Evolutionary conservation across 2,329 filamentous ascomycete genomes (phyloP).

Genomic region (Phaeophleospora eucalypticola): DNA sequence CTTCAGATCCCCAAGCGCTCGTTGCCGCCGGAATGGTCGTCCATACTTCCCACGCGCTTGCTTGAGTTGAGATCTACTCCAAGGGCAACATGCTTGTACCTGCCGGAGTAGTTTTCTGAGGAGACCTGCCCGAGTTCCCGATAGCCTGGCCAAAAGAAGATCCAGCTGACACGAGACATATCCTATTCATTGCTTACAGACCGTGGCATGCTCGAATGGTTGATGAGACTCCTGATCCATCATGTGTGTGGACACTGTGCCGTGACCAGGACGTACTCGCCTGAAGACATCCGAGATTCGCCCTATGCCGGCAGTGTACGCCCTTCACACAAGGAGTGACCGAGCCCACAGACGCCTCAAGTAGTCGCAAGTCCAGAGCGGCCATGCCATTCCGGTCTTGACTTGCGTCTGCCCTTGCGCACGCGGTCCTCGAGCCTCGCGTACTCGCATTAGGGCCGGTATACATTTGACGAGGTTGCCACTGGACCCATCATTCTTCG

Average conservation of each 20-base stretch:
- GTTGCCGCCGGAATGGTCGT: conserved; percentile 19
- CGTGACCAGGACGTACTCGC: not conserved
- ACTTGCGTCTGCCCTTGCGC: not conserved
- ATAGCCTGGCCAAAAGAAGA: no score
- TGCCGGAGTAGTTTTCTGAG: no score
- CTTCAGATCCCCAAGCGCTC: conserved; percentile 17
- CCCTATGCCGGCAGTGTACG: not conserved
- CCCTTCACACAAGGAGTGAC: not conserved
- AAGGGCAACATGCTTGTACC: no score
- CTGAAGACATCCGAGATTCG: not conserved
- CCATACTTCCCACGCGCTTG: conserved; percentile 15
- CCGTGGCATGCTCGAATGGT: not conserved
- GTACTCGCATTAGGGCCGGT: conserved; percentile 3
- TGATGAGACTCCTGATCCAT: not conserved
- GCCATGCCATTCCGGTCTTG: not conserved
- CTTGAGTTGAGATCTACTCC: conserved; percentile 15
- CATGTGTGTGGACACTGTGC: not conserved
- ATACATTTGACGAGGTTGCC: no score
- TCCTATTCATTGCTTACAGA: no score
- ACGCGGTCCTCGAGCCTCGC: not conserved
- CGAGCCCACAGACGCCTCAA: not conserved
- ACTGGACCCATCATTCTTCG: no score
- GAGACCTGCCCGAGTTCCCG: no score
- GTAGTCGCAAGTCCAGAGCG: no score
- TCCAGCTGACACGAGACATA: no score